phyloP scores from a whole-genome alignment of 2,329 filamentous ascomycete genomes.

The Tothia fuscella region DNA sequence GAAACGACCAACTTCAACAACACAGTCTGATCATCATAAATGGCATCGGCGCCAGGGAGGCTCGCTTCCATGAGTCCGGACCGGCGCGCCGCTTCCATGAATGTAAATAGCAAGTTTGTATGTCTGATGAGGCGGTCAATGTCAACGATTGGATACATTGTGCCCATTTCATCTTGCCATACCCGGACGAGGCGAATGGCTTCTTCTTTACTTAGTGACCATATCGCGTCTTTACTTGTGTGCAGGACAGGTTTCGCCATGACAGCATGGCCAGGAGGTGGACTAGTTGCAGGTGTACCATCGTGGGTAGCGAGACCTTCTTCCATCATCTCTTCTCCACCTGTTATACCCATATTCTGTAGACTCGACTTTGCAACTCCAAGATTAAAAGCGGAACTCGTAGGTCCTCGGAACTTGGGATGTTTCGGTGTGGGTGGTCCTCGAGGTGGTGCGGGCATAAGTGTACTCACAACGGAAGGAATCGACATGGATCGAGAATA shows the following conservation, averaged over 20 bases:
- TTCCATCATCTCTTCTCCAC: constrained; percentile 49
- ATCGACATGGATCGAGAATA: constrained; percentile 24
- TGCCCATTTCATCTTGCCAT: constrained; percentile 80
- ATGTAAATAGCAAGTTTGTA: constrained; percentile 56
- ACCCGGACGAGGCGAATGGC: constrained; percentile 65
- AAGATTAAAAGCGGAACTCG: constrained; percentile 73
- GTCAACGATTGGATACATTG: constrained; percentile 82
- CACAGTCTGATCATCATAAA: constrained; percentile 53
- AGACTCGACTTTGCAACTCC: constrained; percentile 79
- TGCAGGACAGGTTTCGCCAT: constrained; percentile 11
- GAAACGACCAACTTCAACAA: constrained; percentile 77
- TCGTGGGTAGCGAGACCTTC: constrained; percentile 43
- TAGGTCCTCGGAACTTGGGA: constrained; percentile 69
- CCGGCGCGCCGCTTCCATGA: constrained; percentile 55
- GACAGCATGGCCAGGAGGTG: constrained; percentile 22
- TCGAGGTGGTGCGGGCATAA: constrained; percentile 15
- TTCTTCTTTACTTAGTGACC: constrained; percentile 65
- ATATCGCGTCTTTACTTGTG: constrained; percentile 59
- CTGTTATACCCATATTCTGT: constrained; percentile 77
- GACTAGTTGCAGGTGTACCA: constrained; percentile 38
- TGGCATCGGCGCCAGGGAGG: constrained; percentile 43
- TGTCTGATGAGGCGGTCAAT: constrained; percentile 61
- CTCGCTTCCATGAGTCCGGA: constrained; percentile 45
- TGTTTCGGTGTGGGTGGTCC: constrained; percentile 30
- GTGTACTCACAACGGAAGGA: constrained; percentile 17